phyloP scores from a whole-genome alignment of 495 filamentous ascomycete genomes.

The Penicillium salamii region DNA sequence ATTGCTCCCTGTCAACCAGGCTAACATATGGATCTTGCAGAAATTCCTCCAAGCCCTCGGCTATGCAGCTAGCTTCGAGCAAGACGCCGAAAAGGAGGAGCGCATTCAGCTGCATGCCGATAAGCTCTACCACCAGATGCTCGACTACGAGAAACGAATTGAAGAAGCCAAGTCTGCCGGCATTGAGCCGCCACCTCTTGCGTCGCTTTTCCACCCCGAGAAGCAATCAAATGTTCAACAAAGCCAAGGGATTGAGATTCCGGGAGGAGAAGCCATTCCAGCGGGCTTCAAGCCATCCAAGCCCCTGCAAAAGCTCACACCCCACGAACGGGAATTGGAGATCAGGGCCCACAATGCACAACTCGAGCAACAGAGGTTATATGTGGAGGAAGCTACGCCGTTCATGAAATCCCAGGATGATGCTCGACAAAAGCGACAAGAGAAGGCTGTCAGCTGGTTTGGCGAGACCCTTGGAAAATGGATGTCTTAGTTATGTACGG shows the following conservation, averaged over 20 bases:
- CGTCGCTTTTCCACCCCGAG: slow-evolving; percentile 39
- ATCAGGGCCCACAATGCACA: slow-evolving; percentile 62
- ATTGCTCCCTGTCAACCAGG: no score
- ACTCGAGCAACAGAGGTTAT: slow-evolving; percentile 52
- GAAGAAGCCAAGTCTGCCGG: slow-evolving; percentile 66
- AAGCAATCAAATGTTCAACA: slow-evolving; percentile 11
- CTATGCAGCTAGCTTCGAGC: slow-evolving; percentile 68
- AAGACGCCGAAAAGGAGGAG: slow-evolving; percentile 71
- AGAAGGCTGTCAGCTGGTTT: slow-evolving; percentile 55
- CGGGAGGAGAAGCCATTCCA: slow-evolving; percentile 34
- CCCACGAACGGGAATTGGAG: slow-evolving; percentile 63
- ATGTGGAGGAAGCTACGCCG: slow-evolving; percentile 49
- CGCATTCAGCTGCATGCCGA: slow-evolving; percentile 95
- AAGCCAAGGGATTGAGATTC: slow-evolving; percentile 26
- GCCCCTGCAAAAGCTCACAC: slow-evolving; percentile 55
- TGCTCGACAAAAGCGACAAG: slow-evolving; percentile 55
- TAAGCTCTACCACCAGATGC: slow-evolving; percentile 79
- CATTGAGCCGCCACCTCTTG: slow-evolving; percentile 34
- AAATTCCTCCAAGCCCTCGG: slow-evolving; percentile 87
- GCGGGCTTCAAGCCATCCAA: slow-evolving; percentile 46
- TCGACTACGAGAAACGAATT: slow-evolving; percentile 68
- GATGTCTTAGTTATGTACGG: slow-evolving; percentile 28
- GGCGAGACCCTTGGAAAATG: slow-evolving; percentile 50
- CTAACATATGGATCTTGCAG: slow-evolving; percentile 35
- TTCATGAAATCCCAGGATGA: slow-evolving; percentile 57